Evolutionary conservation across 2,329 filamentous ascomycete genomes (phyloP).

Genomic region (Phoma sp.): DNA sequence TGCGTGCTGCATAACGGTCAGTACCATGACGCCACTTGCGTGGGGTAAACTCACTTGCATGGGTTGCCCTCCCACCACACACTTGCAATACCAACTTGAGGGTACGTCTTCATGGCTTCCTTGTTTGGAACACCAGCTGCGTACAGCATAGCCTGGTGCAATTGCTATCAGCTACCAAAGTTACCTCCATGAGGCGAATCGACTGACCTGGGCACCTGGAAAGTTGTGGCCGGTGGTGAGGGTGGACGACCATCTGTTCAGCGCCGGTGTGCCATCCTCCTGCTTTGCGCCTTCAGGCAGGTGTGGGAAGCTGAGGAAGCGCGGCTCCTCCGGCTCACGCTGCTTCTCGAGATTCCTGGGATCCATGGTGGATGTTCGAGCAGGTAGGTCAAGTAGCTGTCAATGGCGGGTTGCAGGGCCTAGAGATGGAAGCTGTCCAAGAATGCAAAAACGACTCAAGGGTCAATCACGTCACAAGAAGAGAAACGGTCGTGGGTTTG

Average conservation of each 20-base stretch:
- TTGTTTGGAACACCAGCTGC: constrained; percentile 85
- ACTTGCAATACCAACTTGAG: constrained; percentile 88
- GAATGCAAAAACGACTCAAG: neutral
- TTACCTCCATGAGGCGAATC: neutral
- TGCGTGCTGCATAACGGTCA: constrained; percentile 55
- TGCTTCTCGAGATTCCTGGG: constrained; percentile 46
- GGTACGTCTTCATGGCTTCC: constrained; percentile 85
- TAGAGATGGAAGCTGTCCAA: neutral
- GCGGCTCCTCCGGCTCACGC: constrained; percentile 46
- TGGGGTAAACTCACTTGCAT: constrained; percentile 73
- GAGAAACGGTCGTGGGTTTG: constrained; percentile 1
- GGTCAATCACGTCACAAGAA: neutral
- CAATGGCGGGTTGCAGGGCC: neutral
- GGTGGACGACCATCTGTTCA: constrained; percentile 87
- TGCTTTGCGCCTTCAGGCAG: constrained; percentile 59
- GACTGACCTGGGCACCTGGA: constrained; percentile 80
- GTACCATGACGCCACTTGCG: constrained; percentile 24
- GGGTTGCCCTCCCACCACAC: constrained; percentile 99
- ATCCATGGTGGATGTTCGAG: constrained; percentile 39
- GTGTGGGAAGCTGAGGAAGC: constrained; percentile 64
- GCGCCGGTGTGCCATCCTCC: constrained; percentile 63
- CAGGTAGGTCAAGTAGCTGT: neutral
- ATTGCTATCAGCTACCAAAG: neutral
- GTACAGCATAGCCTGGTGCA: constrained; percentile 90
- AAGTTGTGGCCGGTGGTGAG: constrained; percentile 88